phyloP scores from a whole-genome alignment of 139 green algal species.

The Asterochloris sp. region DNA sequence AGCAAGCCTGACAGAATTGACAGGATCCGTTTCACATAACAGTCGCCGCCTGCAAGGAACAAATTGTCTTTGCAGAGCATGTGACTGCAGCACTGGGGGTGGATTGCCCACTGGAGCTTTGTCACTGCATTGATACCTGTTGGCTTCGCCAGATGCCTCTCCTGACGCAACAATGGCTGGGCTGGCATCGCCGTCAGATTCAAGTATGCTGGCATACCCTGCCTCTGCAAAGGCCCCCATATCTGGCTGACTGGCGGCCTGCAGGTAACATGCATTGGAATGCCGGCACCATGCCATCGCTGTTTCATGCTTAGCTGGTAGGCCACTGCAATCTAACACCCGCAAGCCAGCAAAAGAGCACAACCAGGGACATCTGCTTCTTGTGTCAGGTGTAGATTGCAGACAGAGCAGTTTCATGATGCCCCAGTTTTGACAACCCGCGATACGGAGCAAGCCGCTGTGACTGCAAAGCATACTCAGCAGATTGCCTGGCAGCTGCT shows the following conservation, averaged over 20 bases:
- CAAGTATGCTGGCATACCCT: slow-evolving; percentile 9
- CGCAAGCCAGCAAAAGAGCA: not conserved
- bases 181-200: slow-evolving; percentile 6
- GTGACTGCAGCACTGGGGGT: not conserved
- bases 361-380: not conserved
- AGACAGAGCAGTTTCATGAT: not conserved
- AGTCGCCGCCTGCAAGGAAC: slow-evolving; percentile 3
- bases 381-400: not conserved
- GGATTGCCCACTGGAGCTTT: not conserved
- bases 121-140: not conserved
- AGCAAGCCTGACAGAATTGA: slow-evolving; percentile 3
- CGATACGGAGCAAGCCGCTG: not conserved
- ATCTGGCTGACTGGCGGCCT: not conserved
- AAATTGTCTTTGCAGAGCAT: not conserved
- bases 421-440: not conserved
- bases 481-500: not conserved
- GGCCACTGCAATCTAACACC: not conserved
- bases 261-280: not conserved
- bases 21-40: not conserved
- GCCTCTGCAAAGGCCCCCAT: not conserved
- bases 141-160: slow-evolving; percentile 1
- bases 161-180: slow-evolving; percentile 11
- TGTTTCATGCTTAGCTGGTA: not conserved
- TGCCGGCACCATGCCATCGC: not conserved
- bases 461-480: not conserved